Conservation (phyloP, 176 grass and related monocot species). For the Aegilops sharonensis region DNA sequence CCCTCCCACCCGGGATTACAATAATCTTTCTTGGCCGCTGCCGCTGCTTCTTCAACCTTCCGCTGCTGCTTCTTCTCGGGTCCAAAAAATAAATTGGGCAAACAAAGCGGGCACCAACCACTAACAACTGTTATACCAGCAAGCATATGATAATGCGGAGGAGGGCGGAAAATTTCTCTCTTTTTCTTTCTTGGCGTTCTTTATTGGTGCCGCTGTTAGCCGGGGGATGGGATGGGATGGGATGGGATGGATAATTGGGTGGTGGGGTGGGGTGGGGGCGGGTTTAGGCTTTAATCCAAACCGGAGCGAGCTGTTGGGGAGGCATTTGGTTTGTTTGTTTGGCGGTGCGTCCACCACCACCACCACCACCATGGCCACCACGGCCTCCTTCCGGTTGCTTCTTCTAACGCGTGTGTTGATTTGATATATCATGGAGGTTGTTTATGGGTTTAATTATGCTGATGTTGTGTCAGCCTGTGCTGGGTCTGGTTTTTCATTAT, state of each 20-base stretch:
- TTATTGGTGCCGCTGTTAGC: conserved; percentile 28
- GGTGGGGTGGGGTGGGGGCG: conserved; percentile 3
- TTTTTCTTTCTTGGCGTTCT: background rate
- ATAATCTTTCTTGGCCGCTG: background rate
- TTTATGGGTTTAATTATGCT: background rate
- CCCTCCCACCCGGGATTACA: conserved; percentile 37
- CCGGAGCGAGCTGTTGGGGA: conserved; percentile 16
- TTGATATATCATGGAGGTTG: background rate
- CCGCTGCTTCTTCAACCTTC: background rate
- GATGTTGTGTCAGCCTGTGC: too few relatives aligned
- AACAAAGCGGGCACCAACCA: conserved; percentile 26
- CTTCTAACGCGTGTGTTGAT: conserved; percentile 34
- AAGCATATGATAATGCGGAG: conserved; percentile 37
- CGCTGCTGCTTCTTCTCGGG: background rate
- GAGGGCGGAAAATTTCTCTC: conserved; percentile 12
- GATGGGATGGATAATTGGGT: conserved; percentile 31
- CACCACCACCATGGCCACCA: background rate
- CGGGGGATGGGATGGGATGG: too few relatives aligned
- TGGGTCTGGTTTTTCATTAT: background rate
- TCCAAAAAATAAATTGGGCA: background rate
- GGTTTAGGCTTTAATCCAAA: conserved; percentile 46
- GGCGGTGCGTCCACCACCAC: conserved; percentile 44
- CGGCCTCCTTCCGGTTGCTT: conserved; percentile 32
- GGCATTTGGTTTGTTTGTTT: background rate
- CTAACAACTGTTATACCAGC: conserved; percentile 39